Percentiles rank a stretch among this genome's conserved stretches.
Evolutionary conservation across 2,329 filamentous ascomycete genomes (phyloP).

Genomic region (Fusarium nurragi): DNA sequence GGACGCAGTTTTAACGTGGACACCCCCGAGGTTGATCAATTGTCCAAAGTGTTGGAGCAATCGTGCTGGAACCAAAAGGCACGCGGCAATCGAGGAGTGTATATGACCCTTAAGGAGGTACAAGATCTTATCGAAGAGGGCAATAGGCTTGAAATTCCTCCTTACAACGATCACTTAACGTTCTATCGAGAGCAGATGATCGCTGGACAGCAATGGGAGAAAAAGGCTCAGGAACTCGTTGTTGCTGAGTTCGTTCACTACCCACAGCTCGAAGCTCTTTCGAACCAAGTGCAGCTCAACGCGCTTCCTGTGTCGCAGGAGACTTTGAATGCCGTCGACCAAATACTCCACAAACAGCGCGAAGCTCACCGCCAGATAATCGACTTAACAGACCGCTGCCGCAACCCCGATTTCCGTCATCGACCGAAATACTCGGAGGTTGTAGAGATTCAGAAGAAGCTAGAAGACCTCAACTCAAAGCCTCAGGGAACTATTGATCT

Average conservation of each 20-base stretch:
- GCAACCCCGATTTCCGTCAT: slow-evolving; percentile 76
- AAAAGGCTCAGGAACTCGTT: slow-evolving; percentile 91
- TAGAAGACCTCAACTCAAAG: slow-evolving; percentile 92
- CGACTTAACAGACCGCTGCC: slow-evolving; percentile 81
- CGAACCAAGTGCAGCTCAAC: slow-evolving; percentile 76
- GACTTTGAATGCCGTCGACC: slow-evolving; percentile 84
- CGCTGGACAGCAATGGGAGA: slow-evolving; percentile 87
- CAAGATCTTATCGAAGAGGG: slow-evolving; percentile 81
- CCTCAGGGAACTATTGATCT: slow-evolving; percentile 90
- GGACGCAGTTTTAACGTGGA: slow-evolving; percentile 91
- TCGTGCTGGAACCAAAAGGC: slow-evolving; percentile 89
- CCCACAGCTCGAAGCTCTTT: slow-evolving; percentile 91
- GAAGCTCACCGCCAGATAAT: slow-evolving; percentile 91
- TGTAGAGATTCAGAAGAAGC: slow-evolving; percentile 85
- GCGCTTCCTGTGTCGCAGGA: slow-evolving; percentile 82
- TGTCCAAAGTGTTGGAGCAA: slow-evolving; percentile 83
- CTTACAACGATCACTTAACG: slow-evolving; percentile 81
- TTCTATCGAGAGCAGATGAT: slow-evolving; percentile 79
- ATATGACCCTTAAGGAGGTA: slow-evolving; percentile 81
- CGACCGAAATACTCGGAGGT: slow-evolving; percentile 90
- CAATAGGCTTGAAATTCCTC: slow-evolving; percentile 77
- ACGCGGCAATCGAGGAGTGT: slow-evolving; percentile 67
- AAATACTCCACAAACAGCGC: slow-evolving; percentile 93
- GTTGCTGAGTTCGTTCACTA: slow-evolving; percentile 92
- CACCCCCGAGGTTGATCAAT: slow-evolving; percentile 83